Base-by-base conservation (phyloP, 2,329 filamentous ascomycete species). In the Cytospora piceae region DNA sequence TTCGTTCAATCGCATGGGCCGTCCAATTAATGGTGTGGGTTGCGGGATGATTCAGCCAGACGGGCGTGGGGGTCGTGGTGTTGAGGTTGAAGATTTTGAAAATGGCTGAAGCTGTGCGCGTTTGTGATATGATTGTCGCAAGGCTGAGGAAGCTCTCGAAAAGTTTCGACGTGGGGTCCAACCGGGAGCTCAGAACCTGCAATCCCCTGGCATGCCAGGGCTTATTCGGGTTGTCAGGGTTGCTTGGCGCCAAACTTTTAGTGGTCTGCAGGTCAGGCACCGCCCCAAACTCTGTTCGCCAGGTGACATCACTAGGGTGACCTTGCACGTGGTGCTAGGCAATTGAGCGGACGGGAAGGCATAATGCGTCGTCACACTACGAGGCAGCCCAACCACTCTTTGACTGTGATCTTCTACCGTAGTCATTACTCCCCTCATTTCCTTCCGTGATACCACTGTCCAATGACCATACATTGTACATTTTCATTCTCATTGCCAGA, bases 231-330 rank as follows among this genome's bases (percentile, higher is more conserved):
- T 31, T 49, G 46, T 22, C n/a, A 32, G 58, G 63, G 31, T 31
- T 51, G 49, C 65, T 67, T 65, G 65, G 65, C 65, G 53, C 58
- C 53, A 58, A 58, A 42, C 22, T 11, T 29, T 46, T 46, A 67
- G 65, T 67, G 65, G 65, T 34, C 61, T 58, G 32, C 62, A 54
- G 37, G 53, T 17, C 34, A 20, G 46, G 53, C 65, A 65, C 58
- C 61, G 65, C 65, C 65, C 34, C 65, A 55, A 61, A 58, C 22
- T 34, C 39, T 34, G 64, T 56, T 39, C 61, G 51, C 61, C 56
- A n/a, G 32, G 58, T 67, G 61, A 67, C 54, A 60, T 67, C 61
- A 64, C 46, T 39, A 24, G 37, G 39, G 52, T 34, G 53, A 51
- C n/a, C 49, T 37, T 22, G 27, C 61, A 52, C 39, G 46, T 42